phyloP scores from a whole-genome alignment of 345 rosid species.

The Acer yangbiense region DNA sequence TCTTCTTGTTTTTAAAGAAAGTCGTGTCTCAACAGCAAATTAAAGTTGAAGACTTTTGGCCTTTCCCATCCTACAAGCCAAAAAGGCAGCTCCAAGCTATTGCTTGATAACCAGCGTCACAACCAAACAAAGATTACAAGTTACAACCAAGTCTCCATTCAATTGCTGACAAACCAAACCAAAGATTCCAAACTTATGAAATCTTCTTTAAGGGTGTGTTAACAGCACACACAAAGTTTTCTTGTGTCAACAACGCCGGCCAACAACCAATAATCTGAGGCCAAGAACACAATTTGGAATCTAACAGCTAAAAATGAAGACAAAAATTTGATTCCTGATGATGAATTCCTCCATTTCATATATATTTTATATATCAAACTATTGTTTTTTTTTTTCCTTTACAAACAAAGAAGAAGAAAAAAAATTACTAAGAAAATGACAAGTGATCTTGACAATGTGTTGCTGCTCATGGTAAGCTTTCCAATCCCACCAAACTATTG shows the following conservation, averaged over 20 bases:
- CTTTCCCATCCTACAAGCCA: neutral
- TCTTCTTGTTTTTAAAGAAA: no score
- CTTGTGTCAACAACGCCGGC: neutral
- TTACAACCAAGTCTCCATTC: neutral
- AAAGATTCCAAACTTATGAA: neutral
- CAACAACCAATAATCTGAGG: neutral
- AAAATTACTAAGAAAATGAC: neutral
- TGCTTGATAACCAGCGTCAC: neutral
- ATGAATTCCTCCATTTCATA: constrained; percentile 28
- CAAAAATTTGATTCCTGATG: neutral
- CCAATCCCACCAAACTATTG: constrained; percentile 22
- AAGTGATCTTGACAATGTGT: neutral
- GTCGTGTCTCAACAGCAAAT: no score
- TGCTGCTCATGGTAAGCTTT: constrained; percentile 13
- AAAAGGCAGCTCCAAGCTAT: neutral
- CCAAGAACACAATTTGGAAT: constrained; percentile 20
- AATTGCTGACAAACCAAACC: neutral
- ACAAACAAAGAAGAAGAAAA: constrained; percentile 18
- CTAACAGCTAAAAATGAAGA: constrained; percentile 6
- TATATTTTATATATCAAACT: constrained; percentile 24
- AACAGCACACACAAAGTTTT: no score
- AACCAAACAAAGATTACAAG: constrained; percentile 2
- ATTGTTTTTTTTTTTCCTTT: constrained; percentile 22
- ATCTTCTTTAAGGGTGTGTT: neutral
- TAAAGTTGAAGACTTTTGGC: neutral